Conservation (phyloP, 805 yeast genomes). For the Yarrowia phangngaensis region DNA sequence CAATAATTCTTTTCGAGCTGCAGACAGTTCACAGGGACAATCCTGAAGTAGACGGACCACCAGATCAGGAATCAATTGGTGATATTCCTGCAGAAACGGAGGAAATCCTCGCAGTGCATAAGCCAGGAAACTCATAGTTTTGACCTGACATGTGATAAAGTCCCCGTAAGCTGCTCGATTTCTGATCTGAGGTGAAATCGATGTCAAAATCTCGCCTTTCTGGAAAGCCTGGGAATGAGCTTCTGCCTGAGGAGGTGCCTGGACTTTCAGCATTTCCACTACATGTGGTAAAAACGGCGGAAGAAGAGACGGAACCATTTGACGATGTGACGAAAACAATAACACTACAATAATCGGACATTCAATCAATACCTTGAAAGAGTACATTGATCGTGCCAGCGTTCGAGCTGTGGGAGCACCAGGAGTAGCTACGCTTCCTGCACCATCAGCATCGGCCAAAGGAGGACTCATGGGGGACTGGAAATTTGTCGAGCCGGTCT, state of each 20-base stretch:
- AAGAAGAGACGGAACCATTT: conserved; percentile 63
- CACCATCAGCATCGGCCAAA: conserved; percentile 37
- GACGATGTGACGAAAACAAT: conserved; percentile 80
- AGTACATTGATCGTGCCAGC: conserved; percentile 63
- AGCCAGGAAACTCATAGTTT: conserved; percentile 92
- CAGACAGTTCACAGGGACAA: conserved; percentile 88
- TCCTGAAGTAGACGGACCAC: conserved; percentile 84
- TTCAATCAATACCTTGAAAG: conserved; percentile 90
- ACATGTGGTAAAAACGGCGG: conserved; percentile 79
- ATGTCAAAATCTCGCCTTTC: conserved; percentile 57
- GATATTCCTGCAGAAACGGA: conserved; percentile 54
- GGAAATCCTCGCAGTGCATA: conserved; percentile 86
- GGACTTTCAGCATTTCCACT: conserved; percentile 64
- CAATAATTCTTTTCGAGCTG: conserved; percentile 85
- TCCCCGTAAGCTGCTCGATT: conserved; percentile 82
- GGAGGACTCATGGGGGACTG: conserved; percentile 46
- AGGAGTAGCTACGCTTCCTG: conserved; percentile 35
- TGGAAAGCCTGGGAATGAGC: conserved; percentile 48
- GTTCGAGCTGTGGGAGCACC: conserved; percentile 47
- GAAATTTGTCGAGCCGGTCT: conserved; percentile 32
- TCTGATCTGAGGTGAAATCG: conserved; percentile 69
- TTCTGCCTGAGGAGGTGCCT: conserved; percentile 70
- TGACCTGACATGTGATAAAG: conserved; percentile 87
- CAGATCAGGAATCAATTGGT: conserved; percentile 74
- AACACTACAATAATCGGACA: conserved; percentile 97